Conservation (phyloP, 2,329 filamentous ascomycete species). For the Aspergillus ochraceoroseus region DNA sequence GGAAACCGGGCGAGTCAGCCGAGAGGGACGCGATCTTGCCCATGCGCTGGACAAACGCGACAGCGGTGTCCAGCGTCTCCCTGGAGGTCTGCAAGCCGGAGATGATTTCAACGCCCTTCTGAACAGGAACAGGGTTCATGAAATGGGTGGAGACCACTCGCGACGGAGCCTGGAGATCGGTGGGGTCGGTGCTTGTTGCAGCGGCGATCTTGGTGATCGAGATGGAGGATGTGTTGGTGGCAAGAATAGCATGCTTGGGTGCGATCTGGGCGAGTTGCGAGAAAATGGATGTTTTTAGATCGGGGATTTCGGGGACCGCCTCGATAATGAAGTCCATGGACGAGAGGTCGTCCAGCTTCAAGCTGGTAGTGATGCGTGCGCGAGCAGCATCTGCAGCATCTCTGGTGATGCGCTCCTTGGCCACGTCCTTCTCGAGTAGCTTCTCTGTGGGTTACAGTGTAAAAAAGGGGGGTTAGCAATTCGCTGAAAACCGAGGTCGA, state of each 20-base stretch:
- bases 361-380: conserved; percentile 63
- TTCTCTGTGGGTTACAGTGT: conserved; percentile 61
- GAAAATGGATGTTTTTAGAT: conserved; percentile 86
- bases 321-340: conserved; percentile 97
- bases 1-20: conserved; percentile 85
- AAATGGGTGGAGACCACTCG: conserved; percentile 95
- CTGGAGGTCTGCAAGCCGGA: conserved; percentile 84
- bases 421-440: conserved; percentile 85
- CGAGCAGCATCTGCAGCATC: conserved; percentile 71
- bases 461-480: not conserved
- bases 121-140: conserved; percentile 97
- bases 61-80: conserved; percentile 72
- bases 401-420: conserved; percentile 78
- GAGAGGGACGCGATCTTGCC: conserved; percentile 86
- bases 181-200: conserved; percentile 71
- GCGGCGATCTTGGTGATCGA: conserved; percentile 95
- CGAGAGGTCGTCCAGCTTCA: conserved; percentile 69
- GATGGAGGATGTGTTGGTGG: conserved; percentile 98
- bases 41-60: conserved; percentile 85
- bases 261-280: conserved; percentile 73
- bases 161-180: conserved; percentile 72
- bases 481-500: not conserved
- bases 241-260: conserved; percentile 78
- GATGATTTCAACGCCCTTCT: conserved; percentile 98
- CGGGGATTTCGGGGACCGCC: conserved; percentile 86